Evolutionary conservation across 2,329 filamentous ascomycete species (phyloP), one percentile per base, ranked within the genome.

Genomic region (Elsinoe batatas): DNA sequence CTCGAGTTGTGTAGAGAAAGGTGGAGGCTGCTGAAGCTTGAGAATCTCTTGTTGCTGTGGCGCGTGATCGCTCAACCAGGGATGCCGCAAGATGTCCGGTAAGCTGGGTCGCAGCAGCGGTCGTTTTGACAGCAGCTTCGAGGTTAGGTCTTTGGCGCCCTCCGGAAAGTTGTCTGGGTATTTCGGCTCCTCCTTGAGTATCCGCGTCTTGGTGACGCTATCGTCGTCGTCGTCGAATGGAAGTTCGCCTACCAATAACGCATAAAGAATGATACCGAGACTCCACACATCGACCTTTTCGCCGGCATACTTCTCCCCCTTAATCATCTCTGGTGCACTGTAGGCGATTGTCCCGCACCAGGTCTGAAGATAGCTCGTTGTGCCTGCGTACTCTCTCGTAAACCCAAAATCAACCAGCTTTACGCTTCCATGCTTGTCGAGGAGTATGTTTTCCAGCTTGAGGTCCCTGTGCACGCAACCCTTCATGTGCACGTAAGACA

Each of bases 281-380:
- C 88, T 93, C 88, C 88, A 98, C 3, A 98, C 90, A 66, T 98
- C 93, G 49, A 98, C 91, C 74, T 96, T 97, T 74, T 96, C 90
- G 22, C 90, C 91, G 0, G 91, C 93, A 68, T 98, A 98, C 70
- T 95, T 97, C 70, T 98, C 93, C 37, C 91, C 93, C 69, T 93
- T 95, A 38, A 98, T 78, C 93, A 98, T 98, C 71, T 98, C 93
- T 1, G 93, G 93, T 2, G 93, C 93, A 55, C 90, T 95, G 71
- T 98, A 98, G 73, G 91, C 97, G 60, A 98, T 85, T 0, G 93
- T 98, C 4, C 93, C 93, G 69, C 93, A 98, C 71, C 95, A 98
- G 1, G 93, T 98, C 71, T 97, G 91, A 56, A 98, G 74, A 66
- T 97, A 91, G 69, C 91, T 97, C 30, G 88, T 82, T 64, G 94